phyloP scores from a whole-genome alignment of 2,329 filamentous ascomycete species.

The Coleophoma eucalyptorum region DNA sequence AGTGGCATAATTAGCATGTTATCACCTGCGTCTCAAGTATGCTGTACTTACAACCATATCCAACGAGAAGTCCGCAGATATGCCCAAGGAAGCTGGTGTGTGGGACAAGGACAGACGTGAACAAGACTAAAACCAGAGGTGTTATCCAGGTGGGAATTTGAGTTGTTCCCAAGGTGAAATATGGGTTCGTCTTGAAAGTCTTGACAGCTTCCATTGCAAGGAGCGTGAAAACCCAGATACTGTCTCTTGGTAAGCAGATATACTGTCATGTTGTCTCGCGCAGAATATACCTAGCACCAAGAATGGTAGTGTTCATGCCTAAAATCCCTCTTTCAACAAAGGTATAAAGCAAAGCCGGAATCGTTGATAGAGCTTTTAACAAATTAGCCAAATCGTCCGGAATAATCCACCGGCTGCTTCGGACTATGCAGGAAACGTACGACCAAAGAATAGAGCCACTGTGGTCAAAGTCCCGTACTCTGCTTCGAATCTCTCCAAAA shows the following conservation, averaged over 20 bases:
- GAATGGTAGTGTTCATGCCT: slow-evolving; percentile 65
- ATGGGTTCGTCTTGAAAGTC: slow-evolving; percentile 76
- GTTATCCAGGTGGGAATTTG: slow-evolving; percentile 91
- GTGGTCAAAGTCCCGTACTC: slow-evolving; percentile 89
- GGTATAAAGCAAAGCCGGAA: slow-evolving; percentile 80
- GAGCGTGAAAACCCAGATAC: slow-evolving; percentile 90
- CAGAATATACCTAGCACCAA: slow-evolving; percentile 71
- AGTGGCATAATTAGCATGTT: slow-evolving; percentile 16
- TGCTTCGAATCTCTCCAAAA: slow-evolving; percentile 89
- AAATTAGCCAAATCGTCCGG: slow-evolving; percentile 2
- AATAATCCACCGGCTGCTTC: no score
- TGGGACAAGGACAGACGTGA: slow-evolving; percentile 74
- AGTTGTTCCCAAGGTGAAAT: slow-evolving; percentile 58
- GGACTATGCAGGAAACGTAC: slow-evolving; percentile 49
- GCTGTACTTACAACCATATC: slow-evolving; percentile 71
- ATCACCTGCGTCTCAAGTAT: background rate
- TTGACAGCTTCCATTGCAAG: slow-evolving; percentile 82
- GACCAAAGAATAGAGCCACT: slow-evolving; percentile 84
- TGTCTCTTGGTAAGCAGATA: slow-evolving; percentile 33
- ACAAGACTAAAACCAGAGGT: slow-evolving; percentile 71
- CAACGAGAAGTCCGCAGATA: slow-evolving; percentile 75
- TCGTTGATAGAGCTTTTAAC: slow-evolving; percentile 63
- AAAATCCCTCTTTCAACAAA: slow-evolving; percentile 73
- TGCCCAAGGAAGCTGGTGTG: slow-evolving; percentile 84
- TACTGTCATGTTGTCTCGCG: background rate